These are phyloP conservation scores for Ajuga reptans DNA, from an alignment of 305 asterid species.

Conservation along the genomic window DNA sequence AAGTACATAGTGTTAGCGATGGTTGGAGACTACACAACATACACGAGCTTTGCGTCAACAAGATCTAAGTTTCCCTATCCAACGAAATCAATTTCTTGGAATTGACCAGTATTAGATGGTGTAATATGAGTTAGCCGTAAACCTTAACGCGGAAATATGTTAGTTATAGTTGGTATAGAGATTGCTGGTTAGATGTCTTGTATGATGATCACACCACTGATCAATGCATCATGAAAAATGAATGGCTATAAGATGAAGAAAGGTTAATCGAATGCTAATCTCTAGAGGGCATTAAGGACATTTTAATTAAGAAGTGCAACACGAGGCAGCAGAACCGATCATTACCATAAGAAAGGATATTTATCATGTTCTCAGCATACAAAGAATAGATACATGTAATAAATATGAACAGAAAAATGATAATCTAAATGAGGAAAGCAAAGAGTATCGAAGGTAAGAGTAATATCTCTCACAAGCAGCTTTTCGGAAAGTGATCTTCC, in stretches of 20 bases:
- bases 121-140: neutral
- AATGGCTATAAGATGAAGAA: neutral
- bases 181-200: neutral
- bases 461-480: slow-evolving; percentile 12
- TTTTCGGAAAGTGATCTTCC: neutral
- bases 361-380: neutral
- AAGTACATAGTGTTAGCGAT: neutral
- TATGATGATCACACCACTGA: neutral
- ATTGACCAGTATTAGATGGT: neutral
- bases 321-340: neutral
- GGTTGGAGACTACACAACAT: neutral
- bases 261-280: neutral
- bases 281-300: slow-evolving; percentile 7
- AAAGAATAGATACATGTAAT: neutral
- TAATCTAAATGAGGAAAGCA: neutral
- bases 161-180: neutral
- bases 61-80: neutral
- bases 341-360: neutral
- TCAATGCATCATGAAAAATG: slow-evolving; percentile 16
- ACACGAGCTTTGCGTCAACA: neutral
- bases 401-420: neutral
- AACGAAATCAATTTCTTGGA: neutral
- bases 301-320: neutral
- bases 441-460: neutral
- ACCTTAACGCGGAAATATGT: neutral